Conservation (phyloP, 495 filamentous ascomycete species). For the Ramalina intermedia region DNA sequence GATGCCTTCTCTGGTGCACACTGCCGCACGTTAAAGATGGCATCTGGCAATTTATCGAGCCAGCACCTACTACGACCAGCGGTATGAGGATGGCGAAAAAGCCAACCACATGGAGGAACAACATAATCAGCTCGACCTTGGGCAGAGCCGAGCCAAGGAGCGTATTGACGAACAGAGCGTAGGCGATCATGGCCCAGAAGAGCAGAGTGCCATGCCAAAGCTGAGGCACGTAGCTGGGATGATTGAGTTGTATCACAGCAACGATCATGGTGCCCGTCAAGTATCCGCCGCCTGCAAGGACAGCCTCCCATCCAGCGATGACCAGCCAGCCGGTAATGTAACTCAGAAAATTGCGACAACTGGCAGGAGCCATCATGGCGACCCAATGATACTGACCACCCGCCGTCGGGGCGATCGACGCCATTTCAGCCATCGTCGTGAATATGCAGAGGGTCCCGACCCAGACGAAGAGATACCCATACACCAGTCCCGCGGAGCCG, state of each 20-base stretch:
- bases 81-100: constrained; percentile 39
- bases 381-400: constrained; percentile 42
- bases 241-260: constrained; percentile 24
- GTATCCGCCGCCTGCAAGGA: constrained; percentile 27
- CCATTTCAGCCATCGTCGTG: constrained; percentile 21
- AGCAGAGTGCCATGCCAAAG: constrained; percentile 30
- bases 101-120: constrained; percentile 35
- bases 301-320: constrained; percentile 31
- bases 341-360: constrained; percentile 26
- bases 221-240: constrained; percentile 22
- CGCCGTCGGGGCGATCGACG: constrained; percentile 31
- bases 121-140: constrained; percentile 28
- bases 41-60: constrained; percentile 7
- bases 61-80: constrained; percentile 32
- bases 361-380: constrained; percentile 31
- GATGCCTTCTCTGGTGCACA: constrained; percentile 17
- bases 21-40: constrained; percentile 9
- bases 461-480: constrained; percentile 36
- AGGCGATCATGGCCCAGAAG: constrained; percentile 25
- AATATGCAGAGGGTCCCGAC: constrained; percentile 22
- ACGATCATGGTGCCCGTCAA: constrained; percentile 28
- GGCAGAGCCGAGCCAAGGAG: constrained; percentile 27
- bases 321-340: constrained; percentile 37
- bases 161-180: constrained; percentile 29
- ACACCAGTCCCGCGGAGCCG: constrained; percentile 35